Percentiles rank a stretch among this genome's conserved stretches.
phyloP scores from a whole-genome alignment of 2,329 filamentous ascomycete genomes.

The Chaetomium sp. region DNA sequence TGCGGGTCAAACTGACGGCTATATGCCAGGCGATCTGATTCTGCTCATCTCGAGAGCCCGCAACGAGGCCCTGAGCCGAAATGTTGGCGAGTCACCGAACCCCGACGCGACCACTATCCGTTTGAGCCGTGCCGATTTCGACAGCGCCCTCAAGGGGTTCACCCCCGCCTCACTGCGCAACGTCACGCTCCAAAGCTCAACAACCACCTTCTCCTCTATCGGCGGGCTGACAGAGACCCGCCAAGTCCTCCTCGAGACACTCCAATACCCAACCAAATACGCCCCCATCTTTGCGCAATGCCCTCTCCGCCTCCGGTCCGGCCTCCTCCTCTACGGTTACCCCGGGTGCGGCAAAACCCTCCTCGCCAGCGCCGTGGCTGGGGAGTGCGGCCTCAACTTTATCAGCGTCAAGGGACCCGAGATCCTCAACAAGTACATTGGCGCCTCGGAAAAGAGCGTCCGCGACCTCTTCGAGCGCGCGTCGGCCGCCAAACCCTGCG shows the following conservation, averaged over 20 bases:
- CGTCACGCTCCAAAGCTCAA: slow-evolving; percentile 89
- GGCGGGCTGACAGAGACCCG: slow-evolving; percentile 85
- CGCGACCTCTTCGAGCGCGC: slow-evolving; percentile 94
- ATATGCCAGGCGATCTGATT: slow-evolving; percentile 93
- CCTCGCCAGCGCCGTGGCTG: slow-evolving; percentile 92
- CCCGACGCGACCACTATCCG: slow-evolving; percentile 52
- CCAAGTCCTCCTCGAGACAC: slow-evolving; percentile 87
- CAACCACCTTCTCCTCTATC: slow-evolving; percentile 89
- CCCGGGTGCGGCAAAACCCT: slow-evolving; percentile 97
- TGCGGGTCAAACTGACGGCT: slow-evolving; percentile 91
- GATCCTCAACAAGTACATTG: slow-evolving; percentile 98
- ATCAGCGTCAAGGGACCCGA: slow-evolving; percentile 98
- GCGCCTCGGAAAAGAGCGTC: slow-evolving; percentile 93
- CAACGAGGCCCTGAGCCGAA: slow-evolving; percentile 89
- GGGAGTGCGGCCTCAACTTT: slow-evolving; percentile 96
- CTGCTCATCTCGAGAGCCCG: slow-evolving; percentile 84
- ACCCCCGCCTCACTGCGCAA: slow-evolving; percentile 93
- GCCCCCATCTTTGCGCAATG: slow-evolving; percentile 97
- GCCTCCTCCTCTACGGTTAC: slow-evolving; percentile 89
- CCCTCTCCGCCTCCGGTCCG: slow-evolving; percentile 89
- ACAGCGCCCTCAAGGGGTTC: slow-evolving; percentile 83
- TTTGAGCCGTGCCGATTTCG: slow-evolving; percentile 76
- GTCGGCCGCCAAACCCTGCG: slow-evolving; percentile 85
- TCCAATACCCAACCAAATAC: slow-evolving; percentile 97
- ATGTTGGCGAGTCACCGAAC: slow-evolving; percentile 54